A percentile compares a stretch with the other conserved stretches of the same genome.
These are phyloP conservation scores for Cladophialophora yegresii DNA, from an alignment of 2,329 filamentous ascomycete species.

Conservation along the genomic window DNA sequence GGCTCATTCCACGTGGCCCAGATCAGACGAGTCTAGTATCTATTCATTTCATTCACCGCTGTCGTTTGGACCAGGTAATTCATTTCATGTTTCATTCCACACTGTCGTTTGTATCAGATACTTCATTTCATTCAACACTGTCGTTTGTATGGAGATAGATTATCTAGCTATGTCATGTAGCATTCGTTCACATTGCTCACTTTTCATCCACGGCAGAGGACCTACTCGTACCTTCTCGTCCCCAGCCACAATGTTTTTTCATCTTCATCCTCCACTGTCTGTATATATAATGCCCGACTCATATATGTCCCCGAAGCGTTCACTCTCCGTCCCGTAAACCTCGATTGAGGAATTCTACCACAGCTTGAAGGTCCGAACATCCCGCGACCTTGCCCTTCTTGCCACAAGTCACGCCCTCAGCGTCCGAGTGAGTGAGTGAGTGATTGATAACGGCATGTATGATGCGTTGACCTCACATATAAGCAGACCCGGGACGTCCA, in stretches of 20 bases:
- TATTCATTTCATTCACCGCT: no score
- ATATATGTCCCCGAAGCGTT: not conserved
- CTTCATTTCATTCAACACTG: slow-evolving; percentile 1
- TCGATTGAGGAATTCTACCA: not conserved
- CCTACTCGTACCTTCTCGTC: no score
- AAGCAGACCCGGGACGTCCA: no score
- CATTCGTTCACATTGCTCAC: no score
- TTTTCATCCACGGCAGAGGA: not conserved
- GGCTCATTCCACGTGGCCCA: not conserved
- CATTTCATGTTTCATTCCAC: not conserved
- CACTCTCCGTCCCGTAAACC: not conserved
- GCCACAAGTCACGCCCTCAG: not conserved
- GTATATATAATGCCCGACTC: not conserved
- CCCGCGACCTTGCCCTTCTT: no score
- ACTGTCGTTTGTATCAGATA: slow-evolving; percentile 6
- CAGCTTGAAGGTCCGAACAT: not conserved
- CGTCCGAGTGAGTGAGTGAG: no score
- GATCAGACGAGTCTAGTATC: not conserved
- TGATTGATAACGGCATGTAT: no score
- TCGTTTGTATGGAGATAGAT: slow-evolving; percentile 1
- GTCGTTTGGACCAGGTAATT: no score
- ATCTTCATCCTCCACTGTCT: not conserved
- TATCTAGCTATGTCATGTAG: not conserved
- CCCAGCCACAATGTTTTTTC: not conserved
- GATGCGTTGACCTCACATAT: no score